Base-by-base conservation (phyloP, 768 basidiomycete species). In the Leccinum broughii region DNA sequence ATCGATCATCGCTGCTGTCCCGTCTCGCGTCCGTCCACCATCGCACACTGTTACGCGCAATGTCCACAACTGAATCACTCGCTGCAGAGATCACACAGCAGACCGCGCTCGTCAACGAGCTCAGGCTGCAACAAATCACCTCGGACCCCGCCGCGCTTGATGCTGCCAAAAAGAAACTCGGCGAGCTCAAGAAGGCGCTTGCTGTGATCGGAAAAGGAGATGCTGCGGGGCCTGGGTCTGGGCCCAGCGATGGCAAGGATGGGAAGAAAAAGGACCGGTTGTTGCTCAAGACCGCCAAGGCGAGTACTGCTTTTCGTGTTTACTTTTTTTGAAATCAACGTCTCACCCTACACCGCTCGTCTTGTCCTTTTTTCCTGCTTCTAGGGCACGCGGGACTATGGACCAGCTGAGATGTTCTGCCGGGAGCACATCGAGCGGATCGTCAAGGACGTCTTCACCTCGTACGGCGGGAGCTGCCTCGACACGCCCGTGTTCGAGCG, bases 401-500 rank as follows among this genome's bases (percentile, higher is more conserved):
- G 91, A 48, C 93, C 96, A 17, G 83, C 81, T 15, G 95, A 98
- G 72, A 96, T 95, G 85, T 87, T 90, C 74, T 89, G 96, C 65
- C 88, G 96, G 51, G 89, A 91, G 64, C 86, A 90, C 76, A 89
- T 98, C 68, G 95, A 98, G 71, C 82, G 83, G 48, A 91, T 87
- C 57, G 89, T 99, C 68, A 91, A 92, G 71, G 86, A 89, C 2
- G 86, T 87, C 59, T 99, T 98, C 76, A 86, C 92, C 51, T 83
- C 86, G 6, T 96, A 89, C 69, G 97, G 97, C 13, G 97, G 89
- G 7, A 83, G 85, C 56, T 93, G 92, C 62, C 92, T 99, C 57
- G 97, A 99, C 75, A 99, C 97, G 3, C 97, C 97, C 56, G 95
- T 98, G 6, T 98, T 99, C 67, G 97, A 98, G 77, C 87, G 96